Base-by-base conservation (phyloP, 257 asterid genomes). In the Datura wrightii region DNA sequence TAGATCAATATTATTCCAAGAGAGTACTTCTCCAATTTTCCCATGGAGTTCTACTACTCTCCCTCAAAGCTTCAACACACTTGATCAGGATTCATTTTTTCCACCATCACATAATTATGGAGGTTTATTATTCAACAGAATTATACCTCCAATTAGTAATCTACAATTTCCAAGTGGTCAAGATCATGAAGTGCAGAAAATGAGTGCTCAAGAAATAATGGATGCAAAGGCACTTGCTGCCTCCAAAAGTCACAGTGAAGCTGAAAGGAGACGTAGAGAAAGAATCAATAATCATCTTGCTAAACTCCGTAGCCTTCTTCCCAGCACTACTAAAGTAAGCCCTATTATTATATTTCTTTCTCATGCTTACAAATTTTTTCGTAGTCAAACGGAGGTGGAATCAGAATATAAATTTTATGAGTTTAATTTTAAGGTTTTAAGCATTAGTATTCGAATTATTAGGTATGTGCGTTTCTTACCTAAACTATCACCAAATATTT, bases 141-240 rank as follows among this genome's bases (percentile, higher is more conserved):
- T 69, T 69, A 78, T 82, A 59, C 80, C 80, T 52, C 93, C 88
- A 24, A 24, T 24, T 24, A 24, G 31, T 24, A 24, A 24, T 24
- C 31, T 24, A 24, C 31, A 24, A 24, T 24, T 24, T 24, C 31
- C 31, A 24, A 24, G 31, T 24, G 31, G 31, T 63, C 99, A 95
- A 79, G 94, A 97, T 82, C 94, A 97, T 8, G 99, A 95, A 87
- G 89, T 94, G 62, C 97, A 92, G 85, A 94, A 95, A 65, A 91
- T 95, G 99, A 92, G 86, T 2, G 94, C 96, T 10, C 98, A 95
- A 79, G 99, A 95, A 85, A 95, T 92, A 11, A 95, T 95, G 98
- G 99, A 94, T 79, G 98, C 97, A 0, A 95, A 95, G 80, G 99
- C 97, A 5, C 96, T 94, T 16, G 99, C 98, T 8, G 99, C 99